Evolutionary conservation across 2,329 filamentous ascomycete genomes (phyloP).

Genomic region (Monilinia polystroma): DNA sequence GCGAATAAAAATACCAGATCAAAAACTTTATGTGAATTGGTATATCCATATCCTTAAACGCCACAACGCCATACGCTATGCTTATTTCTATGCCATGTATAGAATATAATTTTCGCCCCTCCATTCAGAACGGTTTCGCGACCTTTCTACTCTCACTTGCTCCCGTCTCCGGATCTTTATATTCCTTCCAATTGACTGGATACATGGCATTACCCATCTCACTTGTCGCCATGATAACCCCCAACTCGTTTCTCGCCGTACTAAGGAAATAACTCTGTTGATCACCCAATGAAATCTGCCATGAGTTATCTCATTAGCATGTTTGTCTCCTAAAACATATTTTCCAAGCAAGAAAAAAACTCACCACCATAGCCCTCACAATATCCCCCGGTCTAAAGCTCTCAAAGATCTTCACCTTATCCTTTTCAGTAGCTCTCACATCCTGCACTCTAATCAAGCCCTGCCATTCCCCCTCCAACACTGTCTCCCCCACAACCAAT

Average conservation of each 20-base stretch:
- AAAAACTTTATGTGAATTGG: constrained; percentile 15
- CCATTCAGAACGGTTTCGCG: constrained; percentile 73
- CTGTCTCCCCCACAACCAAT: constrained; percentile 72
- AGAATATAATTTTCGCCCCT: background rate
- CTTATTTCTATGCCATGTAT: background rate
- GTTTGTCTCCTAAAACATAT: background rate
- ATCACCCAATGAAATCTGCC: constrained; percentile 81
- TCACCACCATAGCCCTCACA: constrained; percentile 77
- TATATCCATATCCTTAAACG: constrained; percentile 17
- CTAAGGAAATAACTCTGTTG: constrained; percentile 95
- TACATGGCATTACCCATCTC: constrained; percentile 88
- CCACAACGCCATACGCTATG: constrained; percentile 19
- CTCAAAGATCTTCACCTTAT: constrained; percentile 87
- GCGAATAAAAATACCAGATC: background rate
- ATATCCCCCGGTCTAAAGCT: constrained; percentile 92
- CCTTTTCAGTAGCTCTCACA: constrained; percentile 92
- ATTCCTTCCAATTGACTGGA: constrained; percentile 94
- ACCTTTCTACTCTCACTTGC: constrained; percentile 81
- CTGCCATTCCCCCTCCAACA: constrained; percentile 77
- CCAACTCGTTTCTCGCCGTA: constrained; percentile 86
- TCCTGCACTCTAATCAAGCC: constrained; percentile 86
- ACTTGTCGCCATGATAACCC: constrained; percentile 89
- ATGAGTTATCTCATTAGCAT: constrained; percentile 8
- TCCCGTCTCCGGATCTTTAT: constrained; percentile 78
- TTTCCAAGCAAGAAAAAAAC: constrained; percentile 12